Evolutionary conservation across 805 yeast species (phyloP), one percentile per base, ranked within the genome.

Genomic region (Suhomyces tanzawaensis): DNA sequence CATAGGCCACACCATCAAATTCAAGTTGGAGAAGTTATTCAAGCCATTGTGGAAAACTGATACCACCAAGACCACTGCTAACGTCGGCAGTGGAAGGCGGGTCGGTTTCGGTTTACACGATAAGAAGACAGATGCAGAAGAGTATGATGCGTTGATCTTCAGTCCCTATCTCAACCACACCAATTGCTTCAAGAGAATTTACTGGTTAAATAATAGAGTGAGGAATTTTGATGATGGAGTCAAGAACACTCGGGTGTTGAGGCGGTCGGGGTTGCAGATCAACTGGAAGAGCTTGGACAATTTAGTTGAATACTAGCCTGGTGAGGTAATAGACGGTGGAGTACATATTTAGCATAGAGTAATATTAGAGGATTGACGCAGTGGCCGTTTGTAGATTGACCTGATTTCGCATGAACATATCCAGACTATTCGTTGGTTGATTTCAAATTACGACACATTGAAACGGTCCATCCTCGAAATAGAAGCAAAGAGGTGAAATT

Each of bases 121-220:
- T n/a, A n/a, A n/a, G n/a, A n/a, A n/a, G n/a, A n/a, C 26, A 11
- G 24, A 21, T 7, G 24, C 24, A 7, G 27, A 13, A 9, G 42
- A 42, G 14, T 47, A 43, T 33, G 59, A 60, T 34, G 64, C 64
- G 6, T 44, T 61, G 19, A 34, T 57, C 16, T 56, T 51, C 44
- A 52, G 51, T 29, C 60, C 64, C 5, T 49, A 58, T 35, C 27
- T 24, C 17, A 40, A 49, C 36, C 44, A 49, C 15, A 36, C 53
- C 12, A 33, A 22, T n/a, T 29, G 36, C 14, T 65, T 62, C 39
- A 62, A 58, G 51, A 44, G 71, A 35, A 47, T 65, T 5, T 57
- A 56, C 41, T 64, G 69, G 69, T 41, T 58, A 23, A 44, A 49
- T 23, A 36, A 40, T 21, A 36, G 24, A 17, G 29, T 15, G 15